Evolutionary conservation across 176 grass and related monocot species (phyloP), one percentile per base, ranked within the genome.

Genomic region (Raddia distichophylla): DNA sequence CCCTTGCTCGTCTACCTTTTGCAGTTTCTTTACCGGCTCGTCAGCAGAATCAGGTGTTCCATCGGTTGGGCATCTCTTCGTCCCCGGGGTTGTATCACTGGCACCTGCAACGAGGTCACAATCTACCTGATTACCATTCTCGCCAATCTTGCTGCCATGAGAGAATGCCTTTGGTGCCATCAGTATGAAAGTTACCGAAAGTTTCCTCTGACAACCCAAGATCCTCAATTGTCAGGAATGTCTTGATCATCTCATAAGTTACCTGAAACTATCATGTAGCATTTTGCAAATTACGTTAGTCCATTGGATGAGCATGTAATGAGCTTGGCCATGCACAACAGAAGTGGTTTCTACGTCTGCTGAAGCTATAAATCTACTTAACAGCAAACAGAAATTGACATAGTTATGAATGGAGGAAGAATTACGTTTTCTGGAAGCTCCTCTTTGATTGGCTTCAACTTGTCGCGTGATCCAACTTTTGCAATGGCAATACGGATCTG

Each of bases 381-480:
- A 79, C 69, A 60, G 14, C 10, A 63, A 74, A 85, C 56, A 66
- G 18, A 80, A 49, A 81, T 53, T 53, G 18, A 15, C 44, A 7
- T 50, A 14, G 55, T 5, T 32, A 89, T 49, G 37, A 17, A 72
- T 12, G 54, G 16, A 51, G 58, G 57, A 32, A 76, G 33, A 70
- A 32, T 89, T 69, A 98, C 92, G 76, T 85, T 91, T 77, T 95
- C 95, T 73, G 90, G 86, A 62, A 98, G 65, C 81, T 93, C 90
- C 0, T 98, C 95, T 86, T 98, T 98, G 52, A 95, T 91, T 58
- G 89, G 95, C 79, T 90, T 98, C 75, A 98, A 7, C 71, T 69
- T 83, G 2, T 95, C 92, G 15, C 47, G 54, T 69, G 91, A 87
- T 87, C 92, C 95, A 79, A 95, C 76, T 77, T 95, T 98, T 72